Evolutionary conservation across 805 yeast species (phyloP).

Genomic region (Myxozyma lipomycoides): DNA sequence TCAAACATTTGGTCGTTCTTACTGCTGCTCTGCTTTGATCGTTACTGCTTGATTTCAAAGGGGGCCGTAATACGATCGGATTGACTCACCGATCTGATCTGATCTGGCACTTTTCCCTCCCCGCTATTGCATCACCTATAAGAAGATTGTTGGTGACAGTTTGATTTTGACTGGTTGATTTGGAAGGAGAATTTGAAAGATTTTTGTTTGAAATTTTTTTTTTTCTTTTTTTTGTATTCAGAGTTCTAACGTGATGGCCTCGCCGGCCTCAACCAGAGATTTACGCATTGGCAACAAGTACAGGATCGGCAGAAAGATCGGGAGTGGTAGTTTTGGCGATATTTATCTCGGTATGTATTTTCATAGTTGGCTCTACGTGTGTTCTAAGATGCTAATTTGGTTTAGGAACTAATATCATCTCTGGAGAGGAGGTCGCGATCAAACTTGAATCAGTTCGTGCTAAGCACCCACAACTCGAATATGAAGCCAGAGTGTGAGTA

Average conservation of each 20-base stretch:
- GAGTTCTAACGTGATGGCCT: conserved; percentile 1
- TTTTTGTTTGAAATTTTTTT: not conserved
- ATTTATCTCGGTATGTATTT: conserved; percentile 60
- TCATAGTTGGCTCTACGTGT: not conserved
- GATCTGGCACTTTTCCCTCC: too few species aligned
- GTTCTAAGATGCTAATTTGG: not conserved
- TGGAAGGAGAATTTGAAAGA: too few species aligned
- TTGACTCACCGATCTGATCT: too few species aligned
- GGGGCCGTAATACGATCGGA: too few species aligned
- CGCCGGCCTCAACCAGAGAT: conserved; percentile 41
- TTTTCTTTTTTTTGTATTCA: not conserved
- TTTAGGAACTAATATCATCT: conserved; percentile 77
- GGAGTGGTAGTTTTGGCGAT: conserved; percentile 96
- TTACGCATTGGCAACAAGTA: conserved; percentile 90
- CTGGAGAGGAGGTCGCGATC: conserved; percentile 97
- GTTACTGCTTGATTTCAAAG: too few species aligned
- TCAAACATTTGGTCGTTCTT: too few species aligned
- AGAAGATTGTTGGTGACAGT: too few species aligned
- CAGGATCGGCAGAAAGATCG: conserved; percentile 91
- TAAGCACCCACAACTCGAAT: conserved; percentile 94
- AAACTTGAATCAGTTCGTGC: conserved; percentile 86
- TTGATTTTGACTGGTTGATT: too few species aligned
- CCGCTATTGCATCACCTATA: too few species aligned
- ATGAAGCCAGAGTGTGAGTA: conserved; percentile 77
- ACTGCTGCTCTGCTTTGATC: too few species aligned